Conservation (phyloP, 305 asterid genomes). For the Andrographis paniculata region DNA sequence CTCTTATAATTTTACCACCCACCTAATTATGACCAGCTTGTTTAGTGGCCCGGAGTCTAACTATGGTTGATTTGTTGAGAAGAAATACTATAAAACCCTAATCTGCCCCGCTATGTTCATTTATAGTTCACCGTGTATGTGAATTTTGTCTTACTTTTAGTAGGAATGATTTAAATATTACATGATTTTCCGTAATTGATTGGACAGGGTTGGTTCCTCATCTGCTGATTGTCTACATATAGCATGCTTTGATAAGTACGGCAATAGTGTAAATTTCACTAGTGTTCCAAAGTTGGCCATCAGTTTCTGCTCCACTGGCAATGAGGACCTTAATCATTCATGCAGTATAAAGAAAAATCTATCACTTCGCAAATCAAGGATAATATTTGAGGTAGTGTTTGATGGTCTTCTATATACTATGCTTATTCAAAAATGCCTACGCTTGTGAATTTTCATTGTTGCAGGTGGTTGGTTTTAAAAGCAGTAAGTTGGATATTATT, state of each 20-base stretch:
- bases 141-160: background rate
- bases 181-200: constrained; percentile 4
- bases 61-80: no score
- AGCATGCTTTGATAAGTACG: constrained; percentile 41
- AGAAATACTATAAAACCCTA: no score
- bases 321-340: constrained; percentile 22
- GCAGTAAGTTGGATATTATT: constrained; percentile 35
- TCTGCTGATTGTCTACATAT: constrained; percentile 27
- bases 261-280: constrained; percentile 31
- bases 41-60: no score
- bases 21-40: no score
- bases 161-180: background rate
- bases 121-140: no score
- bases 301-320: constrained; percentile 36
- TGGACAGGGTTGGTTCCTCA: constrained; percentile 48
- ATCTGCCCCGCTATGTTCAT: no score
- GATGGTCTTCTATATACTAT: constrained; percentile 7
- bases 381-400: constrained; percentile 37
- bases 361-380: constrained; percentile 20
- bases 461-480: constrained; percentile 32
- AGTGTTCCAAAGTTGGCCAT: constrained; percentile 25
- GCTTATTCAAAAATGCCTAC: constrained; percentile 10
- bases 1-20: no score
- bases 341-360: constrained; percentile 17
- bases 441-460: constrained; percentile 15